Evolutionary conservation across 2,329 filamentous ascomycete genomes (phyloP).

Genomic region (Penicillium aurantiogriseum): DNA sequence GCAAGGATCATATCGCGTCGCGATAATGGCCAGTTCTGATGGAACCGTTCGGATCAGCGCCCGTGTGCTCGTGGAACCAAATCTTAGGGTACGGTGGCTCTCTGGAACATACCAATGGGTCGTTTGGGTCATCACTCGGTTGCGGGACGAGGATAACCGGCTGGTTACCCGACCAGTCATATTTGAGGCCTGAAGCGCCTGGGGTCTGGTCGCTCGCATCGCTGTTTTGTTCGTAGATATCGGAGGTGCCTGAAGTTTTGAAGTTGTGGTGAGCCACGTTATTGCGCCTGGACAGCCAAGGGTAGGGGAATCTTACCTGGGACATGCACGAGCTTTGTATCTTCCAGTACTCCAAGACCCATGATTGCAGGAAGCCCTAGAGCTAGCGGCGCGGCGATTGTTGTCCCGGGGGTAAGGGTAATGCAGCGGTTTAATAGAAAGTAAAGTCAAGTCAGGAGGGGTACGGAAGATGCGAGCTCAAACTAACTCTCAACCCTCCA

Average conservation of each 20-base stretch:
- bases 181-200: conserved; percentile 60
- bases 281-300: neutral
- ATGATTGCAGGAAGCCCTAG: conserved; percentile 40
- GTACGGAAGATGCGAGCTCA: neutral
- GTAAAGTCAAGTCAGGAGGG: neutral
- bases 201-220: conserved; percentile 31
- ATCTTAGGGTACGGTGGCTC: conserved; percentile 34
- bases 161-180: conserved; percentile 63
- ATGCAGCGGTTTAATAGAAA: neutral
- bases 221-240: conserved; percentile 62
- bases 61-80: neutral
- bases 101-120: conserved; percentile 64
- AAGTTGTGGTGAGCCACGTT: neutral
- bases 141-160: conserved; percentile 85
- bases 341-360: conserved; percentile 73
- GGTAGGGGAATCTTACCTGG: conserved; percentile 59
- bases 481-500: neutral
- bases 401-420: neutral
- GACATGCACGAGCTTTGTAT: conserved; percentile 64
- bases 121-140: conserved; percentile 85
- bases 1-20: conserved; percentile 76
- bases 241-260: conserved; percentile 39
- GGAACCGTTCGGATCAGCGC: neutral
- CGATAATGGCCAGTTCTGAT: conserved; percentile 83
- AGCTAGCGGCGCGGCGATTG: neutral